Percentiles rank a stretch among this genome's conserved stretches.
These are phyloP conservation scores for Xenosphaeropsis pyriputrescens DNA, from an alignment of 2,329 filamentous ascomycete genomes.

Conservation along the genomic window DNA sequence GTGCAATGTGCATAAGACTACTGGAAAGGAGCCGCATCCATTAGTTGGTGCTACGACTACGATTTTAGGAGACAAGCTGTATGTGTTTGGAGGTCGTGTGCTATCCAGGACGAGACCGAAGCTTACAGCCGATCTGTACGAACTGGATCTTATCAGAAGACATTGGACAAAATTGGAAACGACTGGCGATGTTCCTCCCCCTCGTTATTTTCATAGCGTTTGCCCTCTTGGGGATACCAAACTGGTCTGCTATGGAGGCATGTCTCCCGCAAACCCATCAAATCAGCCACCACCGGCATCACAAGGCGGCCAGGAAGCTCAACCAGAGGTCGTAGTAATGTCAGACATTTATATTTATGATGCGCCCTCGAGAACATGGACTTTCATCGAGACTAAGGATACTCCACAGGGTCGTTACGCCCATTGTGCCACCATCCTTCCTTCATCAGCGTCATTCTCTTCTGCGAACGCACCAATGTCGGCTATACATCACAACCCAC, in stretches of 20 bases:
- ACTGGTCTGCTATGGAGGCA: conserved; percentile 93
- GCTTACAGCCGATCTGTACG: conserved; percentile 84
- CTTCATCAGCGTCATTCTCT: conserved; percentile 75
- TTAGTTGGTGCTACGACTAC: conserved; percentile 92
- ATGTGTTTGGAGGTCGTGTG: conserved; percentile 87
- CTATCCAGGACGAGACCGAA: conserved; percentile 69
- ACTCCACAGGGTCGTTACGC: conserved; percentile 89
- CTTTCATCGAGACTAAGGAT: conserved; percentile 64
- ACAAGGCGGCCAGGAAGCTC: conserved; percentile 38
- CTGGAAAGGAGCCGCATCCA: conserved; percentile 78
- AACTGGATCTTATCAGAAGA: conserved; percentile 76
- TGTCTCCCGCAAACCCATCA: conserved; percentile 53
- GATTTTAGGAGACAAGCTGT: conserved; percentile 86
- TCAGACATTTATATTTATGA: conserved; percentile 96
- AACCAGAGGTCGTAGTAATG: conserved; percentile 89
- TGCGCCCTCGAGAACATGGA: conserved; percentile 70
- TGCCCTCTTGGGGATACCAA: conserved; percentile 90
- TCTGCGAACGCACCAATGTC: conserved; percentile 74
- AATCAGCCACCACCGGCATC: conserved; percentile 25
- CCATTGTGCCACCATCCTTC: conserved; percentile 85
- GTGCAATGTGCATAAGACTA: conserved; percentile 70
- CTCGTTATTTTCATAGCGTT: conserved; percentile 94
- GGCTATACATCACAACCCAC: conserved; percentile 79
- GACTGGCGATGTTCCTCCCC: conserved; percentile 71
- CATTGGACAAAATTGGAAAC: conserved; percentile 90